These are phyloP conservation scores for Nicotiana rustica DNA, from an alignment of 305 asterid genomes.

Conservation along the genomic window DNA sequence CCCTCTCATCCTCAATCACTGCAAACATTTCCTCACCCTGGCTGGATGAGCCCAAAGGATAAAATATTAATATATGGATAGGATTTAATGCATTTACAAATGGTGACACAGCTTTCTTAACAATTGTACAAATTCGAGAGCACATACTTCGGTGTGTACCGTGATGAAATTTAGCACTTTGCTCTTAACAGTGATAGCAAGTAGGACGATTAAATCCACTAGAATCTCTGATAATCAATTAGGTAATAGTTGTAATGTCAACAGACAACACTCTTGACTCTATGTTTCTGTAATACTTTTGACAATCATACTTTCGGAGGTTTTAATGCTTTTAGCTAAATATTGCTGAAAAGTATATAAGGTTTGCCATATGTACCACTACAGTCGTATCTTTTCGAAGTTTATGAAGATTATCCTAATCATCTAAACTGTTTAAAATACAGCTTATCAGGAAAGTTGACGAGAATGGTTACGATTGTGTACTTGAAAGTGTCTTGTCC, in stretches of 20 bases:
- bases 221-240: not conserved
- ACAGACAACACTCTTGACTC: too few relatives aligned
- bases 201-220: constrained; percentile 3
- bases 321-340: too few relatives aligned
- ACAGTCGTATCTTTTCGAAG: constrained; percentile 15
- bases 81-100: constrained; percentile 4
- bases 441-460: not conserved
- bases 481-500: constrained; percentile 17
- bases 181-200: constrained; percentile 9
- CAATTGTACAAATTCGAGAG: constrained; percentile 2
- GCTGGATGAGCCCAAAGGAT: constrained; percentile 19
- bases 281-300: too few relatives aligned
- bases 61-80: constrained; percentile 17
- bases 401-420: constrained; percentile 12
- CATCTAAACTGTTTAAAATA: constrained; percentile 1
- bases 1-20: constrained; percentile 24
- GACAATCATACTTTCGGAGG: too few relatives aligned
- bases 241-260: too few relatives aligned
- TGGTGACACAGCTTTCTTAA: not conserved
- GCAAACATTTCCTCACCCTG: constrained; percentile 21
- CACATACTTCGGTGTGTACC: not conserved
- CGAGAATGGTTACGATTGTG: not conserved
- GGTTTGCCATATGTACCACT: constrained; percentile 14
- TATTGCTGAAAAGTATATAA: not conserved
- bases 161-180: constrained; percentile 14